phyloP scores from a whole-genome alignment of 257 asterid species.

The Fraxinus anomala region DNA sequence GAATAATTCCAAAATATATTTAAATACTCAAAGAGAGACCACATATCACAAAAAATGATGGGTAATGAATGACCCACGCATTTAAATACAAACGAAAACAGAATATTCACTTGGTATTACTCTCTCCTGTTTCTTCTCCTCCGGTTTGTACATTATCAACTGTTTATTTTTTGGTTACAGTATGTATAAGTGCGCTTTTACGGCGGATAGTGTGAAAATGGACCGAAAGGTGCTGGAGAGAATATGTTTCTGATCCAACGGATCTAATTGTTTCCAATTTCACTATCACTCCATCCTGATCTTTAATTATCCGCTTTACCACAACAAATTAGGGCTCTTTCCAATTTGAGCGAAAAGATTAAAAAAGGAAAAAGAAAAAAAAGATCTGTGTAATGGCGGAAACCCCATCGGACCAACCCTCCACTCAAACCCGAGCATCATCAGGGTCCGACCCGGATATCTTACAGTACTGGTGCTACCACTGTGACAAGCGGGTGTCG shows the following conservation, averaged over 20 bases:
- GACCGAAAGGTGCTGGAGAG: slow-evolving; percentile 21
- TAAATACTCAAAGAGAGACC: not conserved
- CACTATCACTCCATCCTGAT: not conserved
- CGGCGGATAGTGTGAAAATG: not conserved
- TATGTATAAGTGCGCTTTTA: not conserved
- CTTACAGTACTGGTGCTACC: slow-evolving; percentile 80
- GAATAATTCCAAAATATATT: too few relatives aligned
- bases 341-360: not conserved
- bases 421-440: slow-evolving; percentile 28
- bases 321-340: slow-evolving; percentile 6
- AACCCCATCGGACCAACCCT: slow-evolving; percentile 43
- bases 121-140: not conserved
- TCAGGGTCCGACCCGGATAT: slow-evolving; percentile 41
- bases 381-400: slow-evolving; percentile 53
- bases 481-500: slow-evolving; percentile 82
- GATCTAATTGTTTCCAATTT: slow-evolving; percentile 1
- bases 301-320: slow-evolving; percentile 17
- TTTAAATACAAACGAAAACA: not conserved
- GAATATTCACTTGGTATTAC: not conserved
- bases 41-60: not conserved
- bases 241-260: slow-evolving; percentile 19
- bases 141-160: not conserved
- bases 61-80: not conserved
- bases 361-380: not conserved
- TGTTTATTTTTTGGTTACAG: not conserved